These are phyloP conservation scores for Fusarium globosum DNA, from an alignment of 2,329 filamentous ascomycete species.

Conservation along the genomic window DNA sequence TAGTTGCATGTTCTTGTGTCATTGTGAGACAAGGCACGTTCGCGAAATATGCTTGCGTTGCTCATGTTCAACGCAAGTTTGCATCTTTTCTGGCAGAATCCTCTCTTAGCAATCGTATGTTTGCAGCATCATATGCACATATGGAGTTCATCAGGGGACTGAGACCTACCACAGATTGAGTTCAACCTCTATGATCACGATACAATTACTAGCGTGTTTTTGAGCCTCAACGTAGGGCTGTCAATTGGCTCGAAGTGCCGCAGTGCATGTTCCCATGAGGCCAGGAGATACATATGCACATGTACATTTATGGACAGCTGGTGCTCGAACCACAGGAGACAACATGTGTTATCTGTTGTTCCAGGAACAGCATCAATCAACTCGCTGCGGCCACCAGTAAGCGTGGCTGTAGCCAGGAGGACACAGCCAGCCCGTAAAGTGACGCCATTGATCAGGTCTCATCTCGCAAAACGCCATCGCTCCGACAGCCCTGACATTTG, in stretches of 20 bases:
- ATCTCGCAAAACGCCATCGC: background rate
- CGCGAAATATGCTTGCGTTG: no score
- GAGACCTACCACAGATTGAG: background rate
- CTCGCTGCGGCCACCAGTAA: background rate
- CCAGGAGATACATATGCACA: background rate
- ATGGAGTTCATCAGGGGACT: background rate
- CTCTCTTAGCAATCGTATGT: background rate
- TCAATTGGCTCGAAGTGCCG: background rate
- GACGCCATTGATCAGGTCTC: slow-evolving; percentile 19
- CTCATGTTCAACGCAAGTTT: background rate
- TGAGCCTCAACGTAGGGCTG: background rate
- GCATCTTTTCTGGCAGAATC: background rate
- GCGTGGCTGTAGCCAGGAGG: background rate
- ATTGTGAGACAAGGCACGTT: background rate
- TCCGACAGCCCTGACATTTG: slow-evolving; percentile 11
- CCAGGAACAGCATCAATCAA: background rate
- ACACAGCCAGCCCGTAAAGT: background rate
- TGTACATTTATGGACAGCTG: background rate
- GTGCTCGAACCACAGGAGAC: background rate
- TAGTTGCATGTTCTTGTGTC: background rate
- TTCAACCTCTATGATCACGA: background rate
- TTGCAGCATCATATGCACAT: background rate
- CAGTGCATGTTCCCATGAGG: background rate
- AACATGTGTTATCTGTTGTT: background rate
- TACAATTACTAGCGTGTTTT: background rate